phyloP scores from a whole-genome alignment of 768 basidiomycete species.

The Pleurotus tuber-regium region DNA sequence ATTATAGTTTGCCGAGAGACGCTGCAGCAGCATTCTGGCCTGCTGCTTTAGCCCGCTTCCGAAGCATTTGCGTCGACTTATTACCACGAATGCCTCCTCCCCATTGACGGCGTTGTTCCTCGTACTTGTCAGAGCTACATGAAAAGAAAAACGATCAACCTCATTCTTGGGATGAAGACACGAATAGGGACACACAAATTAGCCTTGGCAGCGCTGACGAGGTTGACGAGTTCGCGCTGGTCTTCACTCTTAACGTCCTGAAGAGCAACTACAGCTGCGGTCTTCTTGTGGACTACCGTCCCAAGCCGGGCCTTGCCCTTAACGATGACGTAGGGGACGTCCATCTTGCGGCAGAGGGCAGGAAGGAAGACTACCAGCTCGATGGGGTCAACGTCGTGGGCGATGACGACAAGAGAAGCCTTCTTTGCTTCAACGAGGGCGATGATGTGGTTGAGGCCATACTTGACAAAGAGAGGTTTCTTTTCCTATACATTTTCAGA shows the following conservation, averaged over 20 bases:
- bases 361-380: constrained; percentile 98
- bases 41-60: constrained; percentile 90
- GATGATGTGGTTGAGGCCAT: constrained; percentile 95
- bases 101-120: constrained; percentile 89
- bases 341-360: constrained; percentile 99
- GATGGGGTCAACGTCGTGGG: constrained; percentile 98
- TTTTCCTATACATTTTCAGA: constrained; percentile 58
- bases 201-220: constrained; percentile 92
- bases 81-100: constrained; percentile 94
- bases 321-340: constrained; percentile 96
- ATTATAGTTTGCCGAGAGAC: constrained; percentile 65
- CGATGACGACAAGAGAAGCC: constrained; percentile 92
- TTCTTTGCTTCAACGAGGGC: constrained; percentile 98
- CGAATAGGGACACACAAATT: constrained; percentile 74
- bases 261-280: constrained; percentile 84
- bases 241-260: constrained; percentile 97
- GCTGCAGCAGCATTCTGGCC: constrained; percentile 63
- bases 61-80: constrained; percentile 92
- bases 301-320: constrained; percentile 98
- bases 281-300: constrained; percentile 98
- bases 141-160: constrained; percentile 7
- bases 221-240: constrained; percentile 86
- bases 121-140: constrained; percentile 84
- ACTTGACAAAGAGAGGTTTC: constrained; percentile 95
- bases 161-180: neutral